Evolutionary conservation across 1,284 basidiomycete genomes (phyloP), one percentile per base, ranked within the genome.

Genomic region (Coniferiporia sulphurascens): DNA sequence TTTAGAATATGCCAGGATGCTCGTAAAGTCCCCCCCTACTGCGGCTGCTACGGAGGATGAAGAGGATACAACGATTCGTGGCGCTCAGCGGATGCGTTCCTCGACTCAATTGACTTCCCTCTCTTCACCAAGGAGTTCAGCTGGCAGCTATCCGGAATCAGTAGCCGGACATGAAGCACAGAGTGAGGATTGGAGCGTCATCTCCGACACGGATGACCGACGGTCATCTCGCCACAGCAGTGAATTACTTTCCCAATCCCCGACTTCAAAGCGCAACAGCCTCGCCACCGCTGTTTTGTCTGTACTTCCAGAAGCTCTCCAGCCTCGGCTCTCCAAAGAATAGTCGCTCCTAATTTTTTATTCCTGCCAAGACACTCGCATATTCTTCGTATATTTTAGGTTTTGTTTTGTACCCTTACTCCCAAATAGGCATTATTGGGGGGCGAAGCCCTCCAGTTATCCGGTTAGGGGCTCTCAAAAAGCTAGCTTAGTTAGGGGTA

Each of bases 151-250:
- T 6, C 71, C 72, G 53, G 82, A 79, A 52, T 87, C 85, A 49
- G 27, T 27, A 27, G 27, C 27, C 5, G 74, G 71, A 13, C 76
- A 69, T 10, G 70, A 76, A 36, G 76, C 81, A 41, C 76, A 79
- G 13, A 91, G 89, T 65, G 89, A 88, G 67, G 87, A 89, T 66
- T 91, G 89, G 89, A 91, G 89, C 68, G 84, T 91, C 46, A 86
- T 91, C 45, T 89, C 86, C 36, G 88, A 91, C 60, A 77, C 78
- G 59, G 89, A 89, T 49, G 86, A 84, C 52, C 73, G 72, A 35
- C 75, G 75, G 22, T 80, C 77, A 8, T 84, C 84, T 79, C 58
- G 75, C 78, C 55, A 83, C 81, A 36, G 71, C 71, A 48, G 68
- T 68, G 32, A 72, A 72, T 66, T 74, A 73, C 62, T 68, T 66